Evolutionary conservation across 2,329 filamentous ascomycete genomes (phyloP).

Genomic region (Exophiala sideris): DNA sequence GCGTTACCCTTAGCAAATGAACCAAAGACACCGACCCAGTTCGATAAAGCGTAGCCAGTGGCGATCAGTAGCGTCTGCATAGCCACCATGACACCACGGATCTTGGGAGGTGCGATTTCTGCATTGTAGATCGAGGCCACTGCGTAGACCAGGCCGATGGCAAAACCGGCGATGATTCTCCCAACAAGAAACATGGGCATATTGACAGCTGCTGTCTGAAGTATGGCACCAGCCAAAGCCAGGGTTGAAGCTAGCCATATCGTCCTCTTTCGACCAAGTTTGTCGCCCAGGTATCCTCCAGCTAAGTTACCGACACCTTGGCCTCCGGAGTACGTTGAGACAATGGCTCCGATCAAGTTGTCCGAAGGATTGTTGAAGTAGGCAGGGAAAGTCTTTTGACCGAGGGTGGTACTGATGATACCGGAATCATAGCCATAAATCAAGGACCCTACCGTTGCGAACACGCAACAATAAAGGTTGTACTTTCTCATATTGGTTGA

Average conservation of each 20-base stretch:
- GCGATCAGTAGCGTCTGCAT: conserved; percentile 6
- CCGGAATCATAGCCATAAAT: conserved; percentile 35
- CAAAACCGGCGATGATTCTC: conserved; percentile 48
- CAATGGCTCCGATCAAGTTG: conserved; percentile 33
- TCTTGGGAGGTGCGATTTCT: conserved; percentile 15
- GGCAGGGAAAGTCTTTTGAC: conserved; percentile 29
- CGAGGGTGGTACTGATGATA: conserved; percentile 34
- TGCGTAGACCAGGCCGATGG: conserved; percentile 47
- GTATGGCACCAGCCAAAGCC: conserved; percentile 27
- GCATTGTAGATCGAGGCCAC: conserved; percentile 44
- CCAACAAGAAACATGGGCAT: conserved; percentile 49
- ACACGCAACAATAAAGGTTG: background rate
- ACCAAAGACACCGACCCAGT: conserved; percentile 5
- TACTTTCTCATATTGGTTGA: background rate
- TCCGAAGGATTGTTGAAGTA: conserved; percentile 28
- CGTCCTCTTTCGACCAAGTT: conserved; percentile 2
- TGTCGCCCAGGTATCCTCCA: conserved; percentile 1
- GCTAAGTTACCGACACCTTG: conserved; percentile 23
- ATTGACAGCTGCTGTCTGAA: conserved; percentile 36
- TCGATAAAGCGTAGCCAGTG: conserved; percentile 8
- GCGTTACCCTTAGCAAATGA: background rate
- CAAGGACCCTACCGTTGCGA: conserved; percentile 17
- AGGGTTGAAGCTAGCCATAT: background rate
- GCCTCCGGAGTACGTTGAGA: conserved; percentile 39
- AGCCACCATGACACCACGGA: conserved; percentile 15